Conservation (phyloP, 108 stramenopile species). For the Skeletonema marinoi region DNA sequence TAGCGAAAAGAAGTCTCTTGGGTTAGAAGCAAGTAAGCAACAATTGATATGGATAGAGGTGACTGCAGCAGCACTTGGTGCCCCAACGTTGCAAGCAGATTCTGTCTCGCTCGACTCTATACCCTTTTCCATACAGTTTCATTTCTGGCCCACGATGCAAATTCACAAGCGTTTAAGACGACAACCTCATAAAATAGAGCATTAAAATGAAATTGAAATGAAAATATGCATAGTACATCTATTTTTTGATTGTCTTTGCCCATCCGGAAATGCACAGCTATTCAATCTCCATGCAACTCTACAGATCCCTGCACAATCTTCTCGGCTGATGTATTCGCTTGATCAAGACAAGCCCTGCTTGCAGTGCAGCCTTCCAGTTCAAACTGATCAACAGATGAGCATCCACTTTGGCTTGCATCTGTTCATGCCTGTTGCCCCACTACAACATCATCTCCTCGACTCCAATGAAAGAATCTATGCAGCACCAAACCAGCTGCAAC, state of each 20-base stretch:
- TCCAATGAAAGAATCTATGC: slow-evolving; percentile 45
- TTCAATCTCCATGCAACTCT: no score
- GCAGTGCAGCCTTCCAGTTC: no score
- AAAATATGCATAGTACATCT: neutral
- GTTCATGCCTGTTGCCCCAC: neutral
- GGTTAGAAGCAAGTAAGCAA: slow-evolving; percentile 4
- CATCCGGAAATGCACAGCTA: no score
- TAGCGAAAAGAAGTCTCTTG: slow-evolving; percentile 15
- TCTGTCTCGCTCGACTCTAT: neutral
- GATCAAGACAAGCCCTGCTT: no score
- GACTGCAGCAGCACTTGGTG: neutral
- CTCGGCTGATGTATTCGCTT: no score
- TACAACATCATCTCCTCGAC: neutral
- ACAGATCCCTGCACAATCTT: no score
- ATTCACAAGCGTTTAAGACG: no score
- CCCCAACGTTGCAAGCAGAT: neutral
- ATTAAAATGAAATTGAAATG: neutral
- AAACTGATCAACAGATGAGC: no score
- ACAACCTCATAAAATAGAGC: neutral
- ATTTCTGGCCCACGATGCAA: no score
- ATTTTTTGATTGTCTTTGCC: no score
- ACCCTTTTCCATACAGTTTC: no score
- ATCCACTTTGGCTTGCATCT: neutral
- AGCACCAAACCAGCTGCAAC: slow-evolving; percentile 74
- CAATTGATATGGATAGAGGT: neutral